Conservation (phyloP, 495 filamentous ascomycete species). For the Xylaria scruposa region DNA sequence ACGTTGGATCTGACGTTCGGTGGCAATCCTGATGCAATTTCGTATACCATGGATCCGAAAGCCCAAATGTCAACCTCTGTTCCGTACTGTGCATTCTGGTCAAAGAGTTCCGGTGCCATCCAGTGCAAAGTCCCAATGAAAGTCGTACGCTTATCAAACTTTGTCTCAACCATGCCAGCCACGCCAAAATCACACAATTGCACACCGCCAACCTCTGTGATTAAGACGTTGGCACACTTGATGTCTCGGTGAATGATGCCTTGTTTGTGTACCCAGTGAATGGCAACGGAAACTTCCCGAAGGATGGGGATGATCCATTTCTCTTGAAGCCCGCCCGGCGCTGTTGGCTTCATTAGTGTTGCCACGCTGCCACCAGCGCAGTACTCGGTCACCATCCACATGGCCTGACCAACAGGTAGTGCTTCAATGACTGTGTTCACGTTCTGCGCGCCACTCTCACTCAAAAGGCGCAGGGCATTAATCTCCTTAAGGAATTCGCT, state of each 20-base stretch:
- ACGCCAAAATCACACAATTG: constrained; percentile 98
- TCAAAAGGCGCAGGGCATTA: constrained; percentile 80
- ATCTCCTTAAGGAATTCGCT: constrained; percentile 90
- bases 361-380: constrained; percentile 95
- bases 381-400: constrained; percentile 97
- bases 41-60: constrained; percentile 87
- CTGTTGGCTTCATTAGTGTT: constrained; percentile 72
- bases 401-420: constrained; percentile 80
- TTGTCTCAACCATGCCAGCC: constrained; percentile 83
- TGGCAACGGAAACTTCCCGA: constrained; percentile 82
- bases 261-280: constrained; percentile 86
- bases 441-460: constrained; percentile 83
- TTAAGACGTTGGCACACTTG: constrained; percentile 92
- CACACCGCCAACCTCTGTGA: constrained; percentile 84
- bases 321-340: constrained; percentile 80
- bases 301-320: constrained; percentile 90
- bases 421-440: constrained; percentile 91
- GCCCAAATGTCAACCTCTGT: constrained; percentile 93
- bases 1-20: constrained; percentile 66
- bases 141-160: constrained; percentile 84
- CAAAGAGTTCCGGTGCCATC: constrained; percentile 93
- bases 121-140: constrained; percentile 95
- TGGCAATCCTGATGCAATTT: constrained; percentile 88
- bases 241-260: constrained; percentile 96
- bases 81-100: constrained; percentile 60